Base-by-base conservation (phyloP, 495 filamentous ascomycete genomes). In the Delitschia confertaspora region DNA sequence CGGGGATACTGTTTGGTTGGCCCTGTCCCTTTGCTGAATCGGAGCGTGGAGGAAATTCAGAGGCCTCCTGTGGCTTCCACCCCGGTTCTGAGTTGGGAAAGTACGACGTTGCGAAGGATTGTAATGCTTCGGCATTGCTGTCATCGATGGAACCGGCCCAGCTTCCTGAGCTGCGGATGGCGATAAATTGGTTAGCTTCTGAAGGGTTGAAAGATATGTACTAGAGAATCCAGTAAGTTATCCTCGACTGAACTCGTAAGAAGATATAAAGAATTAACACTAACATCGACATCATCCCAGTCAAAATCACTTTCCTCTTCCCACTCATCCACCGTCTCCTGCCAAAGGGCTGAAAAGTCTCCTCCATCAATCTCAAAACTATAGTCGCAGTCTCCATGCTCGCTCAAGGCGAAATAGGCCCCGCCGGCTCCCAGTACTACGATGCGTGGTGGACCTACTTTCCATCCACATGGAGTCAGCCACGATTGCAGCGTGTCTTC, bases 141-240 rank as follows among this genome's bases (percentile, higher is more conserved):
- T 51, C 53, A n/a, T 51, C 53, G 18, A 51, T 51, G 1, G 53
- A 45, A n/a, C 47, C 53, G 5, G 47, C 42, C 53, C 53, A 56
- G 0, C 38, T 47, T 3, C 47, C 26, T n/a, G 47, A 42, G 6
- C 37, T 18, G 8, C 53, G 36, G 27, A 56, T 47, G 4, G 43
- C 53, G 20, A 56, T 35, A 14, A 56, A 56, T 33, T 56, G 47
- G 29, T 56, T 43, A 2, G 26, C 1, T 6, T 27, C 39, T 6
- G 25, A 40, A 11, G 53, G 38, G 30, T 51, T 43, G 24, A 56
- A 25, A 10, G 38, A 17, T 13, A 51, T 35, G 13, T 47, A 56
- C 51, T 53, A 20, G 2, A 25, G 10, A 39, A 22, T 42, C 13
- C 13, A 35, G 13, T 25, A 14, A 26, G 32, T 29, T 19, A 5